Base-by-base conservation (phyloP, 306 rosid genomes). In the peach (Prunus persica) region DNA sequence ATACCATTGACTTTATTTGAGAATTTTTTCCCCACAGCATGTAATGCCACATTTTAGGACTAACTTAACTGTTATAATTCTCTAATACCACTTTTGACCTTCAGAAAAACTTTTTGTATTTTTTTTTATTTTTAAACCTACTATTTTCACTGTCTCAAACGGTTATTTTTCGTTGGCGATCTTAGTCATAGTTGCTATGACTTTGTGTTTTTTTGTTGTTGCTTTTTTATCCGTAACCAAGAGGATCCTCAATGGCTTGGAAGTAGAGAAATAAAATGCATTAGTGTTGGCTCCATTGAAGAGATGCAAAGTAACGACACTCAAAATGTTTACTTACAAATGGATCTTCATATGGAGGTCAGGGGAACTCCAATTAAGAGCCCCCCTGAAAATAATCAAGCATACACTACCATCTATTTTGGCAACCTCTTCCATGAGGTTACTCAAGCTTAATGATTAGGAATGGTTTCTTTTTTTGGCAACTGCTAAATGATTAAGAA, bases 171-270 rank as follows among this genome's bases (percentile, higher is more conserved):
- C 76, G 97, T 92, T 57, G 97, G 97, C 66, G 97, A 92, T 85
- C 97, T 92, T 73, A 92, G 97, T 83, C 82, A 90, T 78, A 90
- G 87, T 78, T 90, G 93, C 64, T 92, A 76, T 61, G 69, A 76
- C 72, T 78, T 82, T 0, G 4, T 28, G 32, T 3, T 81, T 67
- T 64, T 50, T 74, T 72, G 50, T 46, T 30, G 34, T 55, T 28
- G 32, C 69, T 45, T 67, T 74, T 32, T 58, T 32, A 65, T 92
- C 75, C 84, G 92, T 56, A 88, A 82, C 71, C 96, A 90, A 55
- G 89, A 88, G 96, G 97, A 92, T 3, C 96, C 97, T 30, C 97
- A 89, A 79, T 92, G 95, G 97, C 91, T 92, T 76, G 95, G 97
- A 79, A 92, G 89, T 69, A 83, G 95, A 82, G 95, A 89, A 74